A percentile compares a stretch with the other conserved stretches of the same genome.
Conservation (phyloP, 2,329 filamentous ascomycete species). For the Colletotrichum lentis region DNA sequence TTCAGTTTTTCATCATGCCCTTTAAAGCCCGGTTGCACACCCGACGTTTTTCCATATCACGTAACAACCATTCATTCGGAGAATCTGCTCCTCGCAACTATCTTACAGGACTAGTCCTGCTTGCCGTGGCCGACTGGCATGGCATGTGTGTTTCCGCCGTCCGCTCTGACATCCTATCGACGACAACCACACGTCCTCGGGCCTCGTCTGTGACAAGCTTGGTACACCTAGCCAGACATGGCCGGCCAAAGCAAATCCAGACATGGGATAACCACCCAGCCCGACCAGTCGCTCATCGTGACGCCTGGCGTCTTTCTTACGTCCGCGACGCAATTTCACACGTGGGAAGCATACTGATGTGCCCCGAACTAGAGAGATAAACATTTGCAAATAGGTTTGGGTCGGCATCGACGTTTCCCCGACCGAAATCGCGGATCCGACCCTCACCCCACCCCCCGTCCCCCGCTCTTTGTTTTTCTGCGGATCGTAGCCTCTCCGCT, state of each 20-base stretch:
- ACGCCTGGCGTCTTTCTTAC: neutral
- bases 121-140: conserved; percentile 1
- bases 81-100: neutral
- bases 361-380: neutral
- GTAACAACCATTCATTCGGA: neutral
- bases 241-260: conserved; percentile 9
- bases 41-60: neutral
- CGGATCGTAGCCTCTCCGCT: conserved; percentile 16
- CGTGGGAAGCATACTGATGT: neutral
- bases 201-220: conserved; percentile 32
- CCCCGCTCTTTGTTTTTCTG: neutral
- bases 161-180: conserved; percentile 15
- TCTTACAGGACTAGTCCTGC: neutral
- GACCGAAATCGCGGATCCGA: neutral
- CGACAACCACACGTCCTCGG: conserved; percentile 9
- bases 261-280: conserved; percentile 18
- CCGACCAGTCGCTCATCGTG: conserved; percentile 7
- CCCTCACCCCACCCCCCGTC: neutral
- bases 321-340: conserved; percentile 8
- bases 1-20: neutral
- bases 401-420: conserved; percentile 13
- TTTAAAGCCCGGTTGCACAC: neutral
- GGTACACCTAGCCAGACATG: conserved; percentile 24
- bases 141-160: conserved; percentile 6
- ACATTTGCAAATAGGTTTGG: neutral